Conservation (phyloP, 495 filamentous ascomycete species). For the Parachaetomium inaequale region DNA sequence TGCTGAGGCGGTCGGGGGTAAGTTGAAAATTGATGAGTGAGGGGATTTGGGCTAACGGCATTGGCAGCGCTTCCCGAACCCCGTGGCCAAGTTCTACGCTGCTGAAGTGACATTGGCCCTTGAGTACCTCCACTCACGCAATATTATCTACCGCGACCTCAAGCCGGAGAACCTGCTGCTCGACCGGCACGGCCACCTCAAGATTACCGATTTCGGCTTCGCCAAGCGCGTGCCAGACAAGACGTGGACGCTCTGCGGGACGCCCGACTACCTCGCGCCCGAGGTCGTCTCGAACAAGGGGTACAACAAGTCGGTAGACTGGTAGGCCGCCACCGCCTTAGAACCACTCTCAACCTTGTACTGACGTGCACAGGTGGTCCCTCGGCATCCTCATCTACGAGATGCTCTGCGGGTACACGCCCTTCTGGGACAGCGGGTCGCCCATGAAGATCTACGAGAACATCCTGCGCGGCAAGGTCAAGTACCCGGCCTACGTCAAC, state of each 20-base stretch:
- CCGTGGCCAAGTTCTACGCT: conserved; percentile 98
- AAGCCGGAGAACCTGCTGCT: conserved; percentile 96
- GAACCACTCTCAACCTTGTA: too few relatives aligned
- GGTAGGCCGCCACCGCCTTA: conserved; percentile 69
- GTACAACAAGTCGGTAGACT: conserved; percentile 98
- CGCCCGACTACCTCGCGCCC: conserved; percentile 96
- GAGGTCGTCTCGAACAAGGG: conserved; percentile 97
- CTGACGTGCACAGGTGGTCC: conserved; percentile 75
- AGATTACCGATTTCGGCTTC: conserved; percentile 99
- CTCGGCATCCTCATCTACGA: conserved; percentile 97
- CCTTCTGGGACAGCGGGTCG: conserved; percentile 96
- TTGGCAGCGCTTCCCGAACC: conserved; percentile 92
- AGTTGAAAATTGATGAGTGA: conserved; percentile 29
- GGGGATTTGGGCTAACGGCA: conserved; percentile 12
- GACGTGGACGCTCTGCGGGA: conserved; percentile 97
- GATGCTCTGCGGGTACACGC: conserved; percentile 98
- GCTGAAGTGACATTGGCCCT: conserved; percentile 94
- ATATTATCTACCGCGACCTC: conserved; percentile 96
- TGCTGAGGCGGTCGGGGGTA: conserved; percentile 95
- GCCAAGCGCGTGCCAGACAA: conserved; percentile 98
- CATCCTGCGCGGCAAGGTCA: conserved; percentile 87
- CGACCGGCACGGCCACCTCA: conserved; percentile 93
- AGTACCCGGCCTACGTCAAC: conserved; percentile 93
- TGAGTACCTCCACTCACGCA: conserved; percentile 89
- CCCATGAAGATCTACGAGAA: conserved; percentile 99